Percentiles rank a stretch among this genome's conserved stretches.
Conservation (phyloP, 1,139 yeast species). For the Geotrichum candidum region DNA sequence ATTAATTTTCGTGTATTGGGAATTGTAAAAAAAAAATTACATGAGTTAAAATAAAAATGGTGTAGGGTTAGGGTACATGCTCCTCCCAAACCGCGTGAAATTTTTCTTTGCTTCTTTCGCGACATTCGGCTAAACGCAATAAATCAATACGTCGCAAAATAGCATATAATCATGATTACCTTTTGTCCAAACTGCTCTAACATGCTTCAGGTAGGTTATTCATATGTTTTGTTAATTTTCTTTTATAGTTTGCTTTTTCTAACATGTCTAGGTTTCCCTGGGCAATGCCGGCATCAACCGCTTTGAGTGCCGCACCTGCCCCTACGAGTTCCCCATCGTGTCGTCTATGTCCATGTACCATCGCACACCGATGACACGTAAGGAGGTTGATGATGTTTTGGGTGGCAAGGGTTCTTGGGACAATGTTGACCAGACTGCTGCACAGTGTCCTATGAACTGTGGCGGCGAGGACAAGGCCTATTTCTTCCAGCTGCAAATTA, state of each 20-base stretch:
- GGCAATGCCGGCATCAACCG: conserved; percentile 32
- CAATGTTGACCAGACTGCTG: conserved; percentile 66
- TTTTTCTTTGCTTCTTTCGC: neutral
- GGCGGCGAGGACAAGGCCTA: conserved; percentile 92
- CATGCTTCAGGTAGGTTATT: conserved; percentile 54
- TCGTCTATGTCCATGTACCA: conserved; percentile 75
- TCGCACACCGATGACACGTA: conserved; percentile 73
- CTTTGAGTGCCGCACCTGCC: conserved; percentile 88
- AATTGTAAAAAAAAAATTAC: neutral
- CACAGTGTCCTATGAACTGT: conserved; percentile 81
- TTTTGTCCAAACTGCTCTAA: conserved; percentile 93
- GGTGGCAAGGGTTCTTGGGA: conserved; percentile 99
- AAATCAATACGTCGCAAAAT: neutral
- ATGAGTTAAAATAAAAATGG: neutral
- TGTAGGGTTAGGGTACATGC: neutral
- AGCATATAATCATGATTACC: conserved; percentile 56
- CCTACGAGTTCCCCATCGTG: conserved; percentile 81
- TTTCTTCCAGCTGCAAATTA: conserved; percentile 90
- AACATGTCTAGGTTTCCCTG: conserved; percentile 21
- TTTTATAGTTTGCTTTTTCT: neutral
- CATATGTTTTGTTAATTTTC: neutral
- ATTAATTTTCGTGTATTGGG: neutral
- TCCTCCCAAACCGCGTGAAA: neutral
- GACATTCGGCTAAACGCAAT: neutral
- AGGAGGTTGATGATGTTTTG: conserved; percentile 90